A percentile compares a stretch with the other conserved stretches of the same genome.
Conservation (phyloP, 2,329 filamentous ascomycete genomes). For the Fusarium sarcochroum region DNA sequence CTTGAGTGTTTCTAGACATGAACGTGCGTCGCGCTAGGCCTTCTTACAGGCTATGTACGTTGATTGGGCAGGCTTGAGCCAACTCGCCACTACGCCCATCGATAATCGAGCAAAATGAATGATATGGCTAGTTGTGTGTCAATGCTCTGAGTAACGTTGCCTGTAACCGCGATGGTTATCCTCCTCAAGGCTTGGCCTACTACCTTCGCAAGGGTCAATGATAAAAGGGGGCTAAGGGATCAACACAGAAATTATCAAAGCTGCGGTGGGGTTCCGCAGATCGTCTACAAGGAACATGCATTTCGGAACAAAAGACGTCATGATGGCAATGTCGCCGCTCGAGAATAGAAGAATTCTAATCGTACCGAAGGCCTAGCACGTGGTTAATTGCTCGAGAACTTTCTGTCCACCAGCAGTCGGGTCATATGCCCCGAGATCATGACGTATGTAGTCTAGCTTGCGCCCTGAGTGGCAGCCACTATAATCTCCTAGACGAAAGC, state of each 20-base stretch:
- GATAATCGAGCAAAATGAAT: neutral
- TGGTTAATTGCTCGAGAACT: neutral
- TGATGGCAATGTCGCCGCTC: rapidly evolving
- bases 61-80: neutral
- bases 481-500: slow-evolving; percentile 4
- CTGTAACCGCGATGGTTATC: too few species aligned
- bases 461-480: neutral
- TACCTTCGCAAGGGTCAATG: too few species aligned
- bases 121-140: neutral
- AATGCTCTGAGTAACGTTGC: neutral
- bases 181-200: neutral
- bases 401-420: too few species aligned
- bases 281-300: neutral
- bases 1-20: neutral
- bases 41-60: neutral
- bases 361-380: too few species aligned
- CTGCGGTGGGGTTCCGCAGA: neutral
- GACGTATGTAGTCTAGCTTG: neutral
- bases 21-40: neutral
- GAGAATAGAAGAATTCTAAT: too few species aligned
- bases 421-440: neutral
- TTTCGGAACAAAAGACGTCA: neutral
- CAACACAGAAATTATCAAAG: neutral
- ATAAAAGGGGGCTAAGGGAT: neutral
- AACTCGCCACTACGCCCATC: neutral